Conservation (phyloP, 805 yeast genomes). For the Nakazawaea peltata region DNA sequence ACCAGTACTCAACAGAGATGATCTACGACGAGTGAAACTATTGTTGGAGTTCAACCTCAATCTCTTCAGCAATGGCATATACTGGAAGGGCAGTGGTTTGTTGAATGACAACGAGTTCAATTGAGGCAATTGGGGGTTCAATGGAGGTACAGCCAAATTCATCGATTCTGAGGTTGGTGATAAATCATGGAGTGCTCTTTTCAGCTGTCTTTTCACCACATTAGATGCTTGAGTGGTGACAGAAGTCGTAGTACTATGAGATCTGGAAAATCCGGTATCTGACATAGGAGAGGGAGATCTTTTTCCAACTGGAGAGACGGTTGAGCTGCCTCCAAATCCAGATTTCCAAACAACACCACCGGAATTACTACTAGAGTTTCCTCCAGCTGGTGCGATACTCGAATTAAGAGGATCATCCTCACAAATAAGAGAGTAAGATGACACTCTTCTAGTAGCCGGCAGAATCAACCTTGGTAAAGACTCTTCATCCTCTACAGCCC, state of each 20-base stretch:
- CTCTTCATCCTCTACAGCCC: not conserved
- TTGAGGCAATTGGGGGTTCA: constrained; percentile 30
- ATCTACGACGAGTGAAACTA: constrained; percentile 38
- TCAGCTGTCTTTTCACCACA: not conserved
- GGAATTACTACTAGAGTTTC: too few relatives aligned
- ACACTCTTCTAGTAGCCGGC: constrained; percentile 4
- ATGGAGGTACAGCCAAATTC: constrained; percentile 24
- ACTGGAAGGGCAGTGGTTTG: constrained; percentile 29
- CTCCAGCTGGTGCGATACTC: not conserved
- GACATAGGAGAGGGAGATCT: not conserved
- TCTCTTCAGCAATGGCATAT: constrained; percentile 48
- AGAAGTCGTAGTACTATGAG: not conserved
- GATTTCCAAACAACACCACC: constrained; percentile 1
- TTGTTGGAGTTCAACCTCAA: constrained; percentile 36
- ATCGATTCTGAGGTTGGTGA: not conserved
- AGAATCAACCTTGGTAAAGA: not conserved
- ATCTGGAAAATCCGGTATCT: constrained; percentile 1
- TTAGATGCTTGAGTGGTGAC: not conserved
- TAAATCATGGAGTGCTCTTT: not conserved
- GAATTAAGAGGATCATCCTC: not conserved
- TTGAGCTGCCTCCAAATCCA: not conserved
- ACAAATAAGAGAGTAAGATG: constrained; percentile 11
- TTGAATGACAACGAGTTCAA: constrained; percentile 24
- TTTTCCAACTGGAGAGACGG: too few relatives aligned
- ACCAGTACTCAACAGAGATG: constrained; percentile 49